Base-by-base conservation (phyloP, 345 rosid genomes). In the Barbarea vulgaris region DNA sequence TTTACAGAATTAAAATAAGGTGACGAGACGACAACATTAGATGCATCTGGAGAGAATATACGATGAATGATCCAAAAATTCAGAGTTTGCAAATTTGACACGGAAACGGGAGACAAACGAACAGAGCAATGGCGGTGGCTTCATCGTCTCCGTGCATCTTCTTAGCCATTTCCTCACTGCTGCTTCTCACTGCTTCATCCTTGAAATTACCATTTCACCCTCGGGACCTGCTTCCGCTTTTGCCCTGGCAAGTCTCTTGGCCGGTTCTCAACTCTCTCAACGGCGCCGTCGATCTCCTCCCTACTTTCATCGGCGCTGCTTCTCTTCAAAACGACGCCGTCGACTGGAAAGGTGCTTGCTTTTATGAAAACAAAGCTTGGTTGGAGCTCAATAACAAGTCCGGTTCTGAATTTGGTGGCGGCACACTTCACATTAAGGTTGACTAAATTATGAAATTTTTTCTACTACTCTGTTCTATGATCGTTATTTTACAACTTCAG, bases 321-420 rank as follows among this genome's bases (percentile, higher is more conserved):
- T 75, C 92, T 13, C 42, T 91, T 44, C 12, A n/a, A 21, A 88
- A 85, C 67, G 76, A 41, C 67, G 59, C 77, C 42, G 82, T 82
- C 0, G 74, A 77, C 58, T 94, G 98, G 98, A 94, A 92, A 69
- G 97, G 99, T 37, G 95, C 99, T 11, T 95, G 99, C 81, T 95
- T 95, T 54, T 87, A 84, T 64, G 22, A 90, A 52, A 90, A 85
- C 81, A 71, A 48, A 13, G 97, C 97, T 34, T 87, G 96, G 99
- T 81, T 95, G 76, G 97, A 95, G 89, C 87, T 95, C 75, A 88
- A 91, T 67, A 93, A 91, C 72, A 84, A 91, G 77, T 84, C 85
- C 30, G 97, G 89, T 19, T 78, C 84, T 61, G 82, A 89, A 65
- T 91, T 88, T 25, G 97, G 99, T 14, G 97, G 99, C 3, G 97